Evolutionary conservation across 2,329 filamentous ascomycete species (phyloP), one percentile per base, ranked within the genome.

Genomic region (Cordyceps militaris): DNA sequence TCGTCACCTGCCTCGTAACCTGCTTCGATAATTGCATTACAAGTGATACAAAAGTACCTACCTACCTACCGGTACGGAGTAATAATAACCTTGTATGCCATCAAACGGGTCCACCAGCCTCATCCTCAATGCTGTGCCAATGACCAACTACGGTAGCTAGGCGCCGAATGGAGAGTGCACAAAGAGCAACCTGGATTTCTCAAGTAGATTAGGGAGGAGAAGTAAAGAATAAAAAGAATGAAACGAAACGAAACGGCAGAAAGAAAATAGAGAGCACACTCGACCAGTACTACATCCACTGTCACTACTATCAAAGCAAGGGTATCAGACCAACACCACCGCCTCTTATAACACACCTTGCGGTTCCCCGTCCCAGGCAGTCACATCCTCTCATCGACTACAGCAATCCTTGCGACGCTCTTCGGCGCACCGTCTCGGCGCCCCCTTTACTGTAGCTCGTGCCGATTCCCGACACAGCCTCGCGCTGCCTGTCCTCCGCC

Each of bases 401-500:
- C 32, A n/a, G 16, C 8, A 28, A 23, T 4, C 51, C 46, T 19
- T 46, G 52, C 10, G 42, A 57, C 10, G 49, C 19, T 19, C 58
- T 49, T 8, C 43, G 32, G 7, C 58, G 47, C 13, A 60, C 16
- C 11, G 43, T 53, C 14, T 57, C 58, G 4, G 16, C 14, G 6
- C 58, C 58, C n/a, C 54, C 34, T 21, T 57, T 40, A 4, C 54
- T 53, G 23, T 57, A 57, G 43, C 58, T 52, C 46, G 54, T 57
- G 3, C 48, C 53, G 6, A 36, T 42, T 28, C 48, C 54, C 4
- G 49, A 53, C 9, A 14, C 34, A 32, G 28, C 34, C 32, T 32
- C 14, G 13, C 13, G 19, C n/a, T 50, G 54, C 34, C 16, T 26
- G 16, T 53, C 40, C 16, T 60, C 54, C 32, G 54, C 58, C 5